Evolutionary conservation across 441 rosid species (phyloP).

Genomic region (Mallotus repandus): DNA sequence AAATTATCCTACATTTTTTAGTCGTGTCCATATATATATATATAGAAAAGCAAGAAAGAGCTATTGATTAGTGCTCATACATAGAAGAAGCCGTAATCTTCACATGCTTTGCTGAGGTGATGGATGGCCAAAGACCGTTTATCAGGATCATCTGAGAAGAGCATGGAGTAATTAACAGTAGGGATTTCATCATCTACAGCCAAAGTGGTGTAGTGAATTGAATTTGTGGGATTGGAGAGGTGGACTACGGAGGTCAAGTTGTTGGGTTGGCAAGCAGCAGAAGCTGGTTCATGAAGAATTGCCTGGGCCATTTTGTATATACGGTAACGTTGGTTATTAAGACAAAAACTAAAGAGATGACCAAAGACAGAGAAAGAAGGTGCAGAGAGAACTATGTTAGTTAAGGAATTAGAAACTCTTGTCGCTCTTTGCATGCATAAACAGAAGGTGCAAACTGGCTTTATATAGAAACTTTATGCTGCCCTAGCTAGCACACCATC

Average conservation of each 20-base stretch:
- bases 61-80: slow-evolving; percentile 10
- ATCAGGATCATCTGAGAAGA: slow-evolving; percentile 23
- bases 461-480: no score
- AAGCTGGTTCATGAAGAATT: background rate
- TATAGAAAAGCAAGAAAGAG: background rate
- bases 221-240: background rate
- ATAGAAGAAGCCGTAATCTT: slow-evolving; percentile 33
- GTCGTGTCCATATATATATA: background rate
- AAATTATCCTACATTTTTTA: no score
- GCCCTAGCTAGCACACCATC: no score
- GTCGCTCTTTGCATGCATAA: no score
- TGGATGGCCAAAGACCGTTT: slow-evolving; percentile 20
- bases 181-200: slow-evolving; percentile 31
- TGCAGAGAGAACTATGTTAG: background rate
- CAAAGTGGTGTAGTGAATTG: background rate
- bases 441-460: no score
- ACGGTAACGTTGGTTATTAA: background rate
- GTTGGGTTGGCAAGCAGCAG: background rate
- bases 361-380: background rate
- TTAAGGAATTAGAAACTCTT: background rate
- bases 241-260: background rate
- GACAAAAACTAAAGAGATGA: background rate
- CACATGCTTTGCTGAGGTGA: slow-evolving; percentile 26
- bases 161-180: slow-evolving; percentile 26
- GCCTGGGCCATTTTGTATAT: background rate